Conservation (phyloP, 768 basidiomycete genomes). For the Aureoboletus auriporus region DNA sequence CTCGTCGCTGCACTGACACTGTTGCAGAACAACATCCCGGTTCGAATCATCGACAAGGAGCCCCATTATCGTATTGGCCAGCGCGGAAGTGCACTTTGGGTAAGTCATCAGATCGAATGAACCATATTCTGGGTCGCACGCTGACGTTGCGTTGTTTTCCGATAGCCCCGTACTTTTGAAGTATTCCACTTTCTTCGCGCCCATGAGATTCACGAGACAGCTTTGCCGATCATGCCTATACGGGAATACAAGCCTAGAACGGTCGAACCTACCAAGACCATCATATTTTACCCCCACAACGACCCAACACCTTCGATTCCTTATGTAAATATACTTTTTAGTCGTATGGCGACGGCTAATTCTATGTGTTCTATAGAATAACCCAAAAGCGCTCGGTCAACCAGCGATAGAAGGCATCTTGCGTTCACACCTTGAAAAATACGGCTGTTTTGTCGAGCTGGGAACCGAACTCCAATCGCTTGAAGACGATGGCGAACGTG, state of each 20-base stretch:
- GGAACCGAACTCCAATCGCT: constrained; percentile 43
- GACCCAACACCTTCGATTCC: constrained; percentile 26
- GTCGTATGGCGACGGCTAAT: not conserved
- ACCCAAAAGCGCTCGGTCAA: constrained; percentile 21
- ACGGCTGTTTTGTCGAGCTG: constrained; percentile 34
- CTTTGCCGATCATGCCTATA: constrained; percentile 24
- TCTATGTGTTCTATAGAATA: constrained; percentile 3
- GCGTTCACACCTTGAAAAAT: constrained; percentile 16
- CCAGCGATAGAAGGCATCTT: constrained; percentile 27
- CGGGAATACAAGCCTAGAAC: constrained; percentile 32
- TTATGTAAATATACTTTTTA: constrained; percentile 15
- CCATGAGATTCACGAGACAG: constrained; percentile 34
- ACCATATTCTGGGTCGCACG: no score
- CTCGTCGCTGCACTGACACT: constrained; percentile 31
- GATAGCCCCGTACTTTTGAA: constrained; percentile 38
- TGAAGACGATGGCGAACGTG: constrained; percentile 32
- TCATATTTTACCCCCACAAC: not conserved
- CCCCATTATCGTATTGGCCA: constrained; percentile 32
- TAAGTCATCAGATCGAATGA: constrained; percentile 7
- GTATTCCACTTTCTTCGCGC: constrained; percentile 39
- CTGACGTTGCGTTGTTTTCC: not conserved
- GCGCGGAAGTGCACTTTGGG: constrained; percentile 39
- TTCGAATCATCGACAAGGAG: constrained; percentile 51
- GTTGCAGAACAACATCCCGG: constrained; percentile 41
- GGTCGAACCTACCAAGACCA: constrained; percentile 12